Conservation (phyloP, 2,329 filamentous ascomycete genomes). For the Akanthomyces uredinophilus region DNA sequence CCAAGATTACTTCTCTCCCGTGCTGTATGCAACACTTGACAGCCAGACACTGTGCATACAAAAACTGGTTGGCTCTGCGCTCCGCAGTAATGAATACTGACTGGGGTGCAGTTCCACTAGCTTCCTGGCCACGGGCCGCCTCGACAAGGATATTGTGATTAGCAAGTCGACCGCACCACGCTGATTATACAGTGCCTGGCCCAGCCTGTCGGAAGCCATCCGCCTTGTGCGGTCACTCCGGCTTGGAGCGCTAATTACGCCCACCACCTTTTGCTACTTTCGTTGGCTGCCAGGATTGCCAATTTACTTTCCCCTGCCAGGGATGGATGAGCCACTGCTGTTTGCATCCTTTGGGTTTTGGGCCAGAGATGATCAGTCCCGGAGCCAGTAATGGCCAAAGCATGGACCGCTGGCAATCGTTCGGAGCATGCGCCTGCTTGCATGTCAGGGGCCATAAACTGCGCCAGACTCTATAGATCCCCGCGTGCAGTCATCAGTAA, state of each 20-base stretch:
- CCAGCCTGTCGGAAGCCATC: conserved; percentile 12
- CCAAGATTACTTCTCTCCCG: not conserved
- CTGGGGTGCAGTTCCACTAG: not conserved
- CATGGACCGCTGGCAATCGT: not conserved
- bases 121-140: not conserved
- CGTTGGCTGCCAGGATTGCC: not conserved
- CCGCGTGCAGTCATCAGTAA: not conserved
- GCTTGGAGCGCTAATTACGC: not conserved
- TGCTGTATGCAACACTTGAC: not conserved
- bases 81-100: not conserved
- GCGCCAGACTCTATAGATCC: not conserved
- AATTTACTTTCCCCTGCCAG: not conserved
- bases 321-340: not conserved
- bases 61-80: not conserved
- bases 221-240: conserved; percentile 4
- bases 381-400: not conserved
- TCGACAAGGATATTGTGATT: conserved; percentile 9
- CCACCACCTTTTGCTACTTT: not conserved
- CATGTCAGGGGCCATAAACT: conserved; percentile 1
- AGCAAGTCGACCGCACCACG: not conserved
- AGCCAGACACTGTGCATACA: not conserved
- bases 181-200: not conserved
- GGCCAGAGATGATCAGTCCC: not conserved
- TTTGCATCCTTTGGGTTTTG: not conserved
- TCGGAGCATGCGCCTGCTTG: not conserved